Conservation (phyloP, 2,329 filamentous ascomycete genomes). For the Trichophaea hybrida region DNA sequence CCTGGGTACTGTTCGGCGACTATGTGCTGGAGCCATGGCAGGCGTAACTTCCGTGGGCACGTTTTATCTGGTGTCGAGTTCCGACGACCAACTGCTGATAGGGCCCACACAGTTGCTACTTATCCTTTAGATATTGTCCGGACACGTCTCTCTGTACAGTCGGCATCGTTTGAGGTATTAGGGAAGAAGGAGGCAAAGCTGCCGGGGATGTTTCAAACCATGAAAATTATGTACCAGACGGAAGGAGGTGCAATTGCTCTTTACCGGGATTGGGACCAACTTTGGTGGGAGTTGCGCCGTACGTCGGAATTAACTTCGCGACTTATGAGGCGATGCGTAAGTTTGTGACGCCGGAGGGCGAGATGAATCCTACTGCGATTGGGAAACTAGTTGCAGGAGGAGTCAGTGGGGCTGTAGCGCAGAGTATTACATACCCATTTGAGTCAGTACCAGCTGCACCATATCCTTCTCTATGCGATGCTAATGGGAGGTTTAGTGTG, state of each 20-base stretch:
- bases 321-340: constrained; percentile 81
- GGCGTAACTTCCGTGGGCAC: constrained; percentile 74
- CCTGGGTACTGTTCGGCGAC: constrained; percentile 56
- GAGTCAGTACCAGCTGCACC: constrained; percentile 40
- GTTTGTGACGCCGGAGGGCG: constrained; percentile 73
- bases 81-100: constrained; percentile 11
- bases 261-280: constrained; percentile 90
- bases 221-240: constrained; percentile 71
- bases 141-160: constrained; percentile 88
- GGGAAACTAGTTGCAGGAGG: constrained; percentile 83
- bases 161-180: constrained; percentile 79
- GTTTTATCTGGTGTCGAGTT: constrained; percentile 8
- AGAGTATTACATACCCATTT: constrained; percentile 96
- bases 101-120: constrained; percentile 37
- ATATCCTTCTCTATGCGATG: constrained; percentile 42
- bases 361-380: constrained; percentile 62
- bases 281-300: constrained; percentile 79
- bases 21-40: constrained; percentile 80
- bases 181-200: constrained; percentile 49
- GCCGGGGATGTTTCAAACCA: constrained; percentile 82
- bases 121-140: constrained; percentile 97
- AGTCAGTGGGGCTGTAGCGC: constrained; percentile 87
- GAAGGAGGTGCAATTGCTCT: constrained; percentile 75
- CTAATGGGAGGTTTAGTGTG: constrained; percentile 36
- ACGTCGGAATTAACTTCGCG: constrained; percentile 97